These are phyloP conservation scores for Pichia exigua DNA, from an alignment of 805 yeast species.

Conservation along the genomic window DNA sequence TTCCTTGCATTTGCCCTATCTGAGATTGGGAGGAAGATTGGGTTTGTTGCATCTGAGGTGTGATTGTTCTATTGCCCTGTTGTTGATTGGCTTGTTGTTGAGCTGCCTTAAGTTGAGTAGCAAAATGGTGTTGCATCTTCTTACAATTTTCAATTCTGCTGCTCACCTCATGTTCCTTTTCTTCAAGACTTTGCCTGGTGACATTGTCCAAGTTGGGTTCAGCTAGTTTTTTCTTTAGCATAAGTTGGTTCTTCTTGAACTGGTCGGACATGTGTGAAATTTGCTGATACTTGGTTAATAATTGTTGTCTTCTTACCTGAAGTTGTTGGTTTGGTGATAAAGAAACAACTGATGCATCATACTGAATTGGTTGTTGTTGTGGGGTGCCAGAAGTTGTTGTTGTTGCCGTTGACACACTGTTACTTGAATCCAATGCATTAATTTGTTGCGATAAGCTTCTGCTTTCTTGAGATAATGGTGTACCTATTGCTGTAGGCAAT, in stretches of 20 bases:
- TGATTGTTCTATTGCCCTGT: slow-evolving; percentile 3
- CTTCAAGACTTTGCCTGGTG: slow-evolving; percentile 35
- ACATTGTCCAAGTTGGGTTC: slow-evolving; percentile 38
- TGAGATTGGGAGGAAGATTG: slow-evolving; percentile 13
- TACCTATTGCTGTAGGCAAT: not conserved
- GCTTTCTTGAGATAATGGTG: slow-evolving; percentile 6
- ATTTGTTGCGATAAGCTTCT: slow-evolving; percentile 8
- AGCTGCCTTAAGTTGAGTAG: slow-evolving; percentile 32
- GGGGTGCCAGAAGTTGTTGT: not conserved
- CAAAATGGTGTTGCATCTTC: slow-evolving; percentile 33
- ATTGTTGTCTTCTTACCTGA: slow-evolving; percentile 23
- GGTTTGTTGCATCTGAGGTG: slow-evolving; percentile 15
- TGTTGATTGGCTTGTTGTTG: slow-evolving; percentile 18
- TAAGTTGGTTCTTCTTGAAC: slow-evolving; percentile 41
- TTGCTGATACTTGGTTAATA: slow-evolving; percentile 32
- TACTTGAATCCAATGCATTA: not conserved
- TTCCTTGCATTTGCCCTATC: slow-evolving; percentile 13
- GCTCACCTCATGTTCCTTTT: slow-evolving; percentile 42
- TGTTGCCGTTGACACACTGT: not conserved
- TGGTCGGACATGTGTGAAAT: slow-evolving; percentile 41
- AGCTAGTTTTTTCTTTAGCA: slow-evolving; percentile 41
- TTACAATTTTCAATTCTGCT: slow-evolving; percentile 42
- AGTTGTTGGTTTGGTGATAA: slow-evolving; percentile 18
- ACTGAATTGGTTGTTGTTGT: slow-evolving; percentile 12
- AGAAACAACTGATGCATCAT: slow-evolving; percentile 7